Conservation (phyloP, 1,284 basidiomycete species). For the Takashimella tepidaria region DNA sequence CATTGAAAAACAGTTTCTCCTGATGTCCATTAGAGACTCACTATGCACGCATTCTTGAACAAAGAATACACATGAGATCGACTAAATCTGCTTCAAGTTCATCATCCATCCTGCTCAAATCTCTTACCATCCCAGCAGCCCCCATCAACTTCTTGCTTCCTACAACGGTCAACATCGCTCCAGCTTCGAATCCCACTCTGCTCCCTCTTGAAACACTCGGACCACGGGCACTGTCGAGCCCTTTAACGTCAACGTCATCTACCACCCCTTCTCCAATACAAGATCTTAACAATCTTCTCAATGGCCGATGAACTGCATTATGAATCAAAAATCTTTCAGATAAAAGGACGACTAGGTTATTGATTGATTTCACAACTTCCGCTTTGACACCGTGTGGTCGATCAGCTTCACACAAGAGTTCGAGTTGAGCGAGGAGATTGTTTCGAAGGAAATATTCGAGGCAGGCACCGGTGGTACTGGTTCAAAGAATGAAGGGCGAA, state of each 20-base stretch:
- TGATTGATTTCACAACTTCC: slow-evolving; percentile 73
- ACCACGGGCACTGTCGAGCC: no score
- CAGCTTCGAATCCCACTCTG: no score
- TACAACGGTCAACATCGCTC: not conserved
- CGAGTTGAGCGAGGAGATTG: slow-evolving; percentile 77
- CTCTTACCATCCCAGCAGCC: slow-evolving; percentile 60
- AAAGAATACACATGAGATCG: slow-evolving; percentile 81
- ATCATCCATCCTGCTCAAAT: slow-evolving; percentile 16
- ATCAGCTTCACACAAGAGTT: slow-evolving; percentile 74
- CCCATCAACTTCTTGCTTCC: slow-evolving; percentile 57
- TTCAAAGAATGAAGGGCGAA: not conserved
- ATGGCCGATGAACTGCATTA: slow-evolving; percentile 80
- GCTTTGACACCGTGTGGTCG: slow-evolving; percentile 79
- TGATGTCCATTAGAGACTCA: slow-evolving; percentile 18
- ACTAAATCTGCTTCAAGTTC: slow-evolving; percentile 59
- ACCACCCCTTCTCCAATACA: slow-evolving; percentile 90
- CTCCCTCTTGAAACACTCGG: no score
- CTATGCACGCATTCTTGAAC: slow-evolving; percentile 81
- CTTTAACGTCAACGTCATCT: slow-evolving; percentile 59
- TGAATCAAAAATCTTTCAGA: slow-evolving; percentile 89
- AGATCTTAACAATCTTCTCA: slow-evolving; percentile 74
- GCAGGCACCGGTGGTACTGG: slow-evolving; percentile 77
- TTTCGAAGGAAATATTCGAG: slow-evolving; percentile 88
- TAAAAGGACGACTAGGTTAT: slow-evolving; percentile 80
- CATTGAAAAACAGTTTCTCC: no score